Base-by-base conservation (phyloP, 352 stramenopile genomes). In the Phytophthora cactorum region DNA sequence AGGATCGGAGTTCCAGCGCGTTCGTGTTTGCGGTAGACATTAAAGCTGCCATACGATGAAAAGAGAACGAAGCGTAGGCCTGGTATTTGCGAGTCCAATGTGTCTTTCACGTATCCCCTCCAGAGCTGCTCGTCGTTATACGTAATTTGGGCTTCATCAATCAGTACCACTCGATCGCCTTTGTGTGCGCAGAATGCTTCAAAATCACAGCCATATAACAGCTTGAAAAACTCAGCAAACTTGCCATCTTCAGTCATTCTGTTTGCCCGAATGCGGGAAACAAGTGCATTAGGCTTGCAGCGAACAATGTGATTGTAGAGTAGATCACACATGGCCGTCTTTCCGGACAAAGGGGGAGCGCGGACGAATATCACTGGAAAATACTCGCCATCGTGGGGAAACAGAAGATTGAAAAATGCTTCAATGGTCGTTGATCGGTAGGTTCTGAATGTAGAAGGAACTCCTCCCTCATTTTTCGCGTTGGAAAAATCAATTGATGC, bases 321-420 rank as follows among this genome's bases (percentile, higher is more conserved):
- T 47, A 75, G 51, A 71, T 59, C 28, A 34, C n/a, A 68, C 62
- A 75, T 58, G 17, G 44, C 56, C 38, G 68, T 71, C 63, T 68
- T 72, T 49, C 68, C 68, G 46, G 63, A 76, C 52, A 72, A 69
- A 44, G 34, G 63, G 63, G 68, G 63, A 45, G 68, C 68, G 39
- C 57, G 58, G 44, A 72, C 4, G 45, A 72, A 68, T 54, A 68
- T 54, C 58, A 71, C 45, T 56, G 67, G 67, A 63, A 32, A 63
- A 59, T 17, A 36, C 52, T 59, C 38, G 31, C 55, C 1, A 59
- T n/a, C 39, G 55, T 32, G 17, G 25, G 17, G 22, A 52, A 11
- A 43, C 10, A 15, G 36, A 15, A 43, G 36, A 11, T 43, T 11
- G 36, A 2, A 43, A 43, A 43, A 43, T 17, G 36, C 36, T 43